phyloP scores from a whole-genome alignment of 177 flowering plant genomes.

The Vitis hybrid region DNA sequence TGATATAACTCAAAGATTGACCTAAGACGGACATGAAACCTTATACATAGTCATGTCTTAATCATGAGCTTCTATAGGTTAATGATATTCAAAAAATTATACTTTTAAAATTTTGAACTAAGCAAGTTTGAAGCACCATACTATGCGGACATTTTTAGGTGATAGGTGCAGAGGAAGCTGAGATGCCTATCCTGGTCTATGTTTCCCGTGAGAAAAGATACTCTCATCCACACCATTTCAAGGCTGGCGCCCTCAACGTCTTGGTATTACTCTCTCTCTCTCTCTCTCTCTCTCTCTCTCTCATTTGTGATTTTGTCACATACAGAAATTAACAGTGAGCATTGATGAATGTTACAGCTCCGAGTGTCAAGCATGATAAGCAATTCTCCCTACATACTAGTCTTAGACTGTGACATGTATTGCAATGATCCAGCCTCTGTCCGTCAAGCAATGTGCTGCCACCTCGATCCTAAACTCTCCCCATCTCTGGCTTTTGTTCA shows the following conservation, averaged over 20 bases:
- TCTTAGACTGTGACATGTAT: constrained; percentile 71
- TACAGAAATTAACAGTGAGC: background rate
- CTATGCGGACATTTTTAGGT: constrained; percentile 20
- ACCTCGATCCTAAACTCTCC: constrained; percentile 44
- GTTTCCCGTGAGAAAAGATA: constrained; percentile 64
- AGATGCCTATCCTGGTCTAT: constrained; percentile 58
- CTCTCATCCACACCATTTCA: constrained; percentile 56
- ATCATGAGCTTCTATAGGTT: too few relatives aligned
- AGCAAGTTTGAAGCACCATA: too few relatives aligned
- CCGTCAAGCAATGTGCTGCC: constrained; percentile 70
- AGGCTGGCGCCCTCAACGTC: constrained; percentile 74
- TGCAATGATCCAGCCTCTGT: constrained; percentile 61
- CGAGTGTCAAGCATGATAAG: constrained; percentile 59
- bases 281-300: background rate
- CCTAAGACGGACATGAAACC: too few relatives aligned
- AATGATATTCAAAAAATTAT: too few relatives aligned
- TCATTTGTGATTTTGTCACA: background rate
- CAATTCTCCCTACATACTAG: constrained; percentile 55
- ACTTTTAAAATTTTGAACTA: too few relatives aligned
- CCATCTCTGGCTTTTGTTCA: constrained; percentile 51
- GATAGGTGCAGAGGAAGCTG: constrained; percentile 10
- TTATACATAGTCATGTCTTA: too few relatives aligned
- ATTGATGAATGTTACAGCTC: constrained; percentile 35
- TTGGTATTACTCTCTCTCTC: constrained; percentile 34
- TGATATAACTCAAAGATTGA: too few relatives aligned